A percentile compares a stretch with the other conserved stretches of the same genome.
Evolutionary conservation across 768 basidiomycete genomes (phyloP).

Genomic region (Amanita polypyramis): DNA sequence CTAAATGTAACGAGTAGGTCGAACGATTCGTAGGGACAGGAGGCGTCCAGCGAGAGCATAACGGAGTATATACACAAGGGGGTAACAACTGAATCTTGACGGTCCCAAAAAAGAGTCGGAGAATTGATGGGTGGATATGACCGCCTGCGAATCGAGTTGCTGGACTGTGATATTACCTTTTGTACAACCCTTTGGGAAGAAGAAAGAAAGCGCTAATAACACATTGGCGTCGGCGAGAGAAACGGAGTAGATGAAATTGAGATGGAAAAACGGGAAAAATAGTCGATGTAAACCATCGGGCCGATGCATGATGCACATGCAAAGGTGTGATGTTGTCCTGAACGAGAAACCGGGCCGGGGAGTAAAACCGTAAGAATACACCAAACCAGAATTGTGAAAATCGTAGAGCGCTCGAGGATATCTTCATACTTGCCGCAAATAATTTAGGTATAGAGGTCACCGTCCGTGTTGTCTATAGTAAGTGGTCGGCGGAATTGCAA

Average conservation of each 20-base stretch:
- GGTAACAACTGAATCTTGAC: conserved; percentile 4
- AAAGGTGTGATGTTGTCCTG: conserved; percentile 3
- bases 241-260: conserved; percentile 8
- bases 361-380: conserved; percentile 6
- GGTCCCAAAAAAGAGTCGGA: conserved; percentile 4
- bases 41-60: conserved; percentile 7
- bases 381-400: conserved; percentile 4
- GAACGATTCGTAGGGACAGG: background rate
- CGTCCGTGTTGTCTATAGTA: conserved; percentile 3
- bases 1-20: conserved; percentile 8
- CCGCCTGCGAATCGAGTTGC: conserved; percentile 6
- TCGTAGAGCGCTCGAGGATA: background rate
- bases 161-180: conserved; percentile 6
- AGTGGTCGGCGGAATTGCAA: background rate
- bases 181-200: conserved; percentile 4
- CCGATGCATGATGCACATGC: background rate
- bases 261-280: background rate
- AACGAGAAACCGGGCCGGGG: conserved; percentile 5
- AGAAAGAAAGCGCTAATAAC: conserved; percentile 6
- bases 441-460: background rate
- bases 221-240: conserved; percentile 5
- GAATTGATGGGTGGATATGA: background rate
- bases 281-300: background rate
- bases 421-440: conserved; percentile 2
- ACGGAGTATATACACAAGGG: conserved; percentile 4